These are phyloP conservation scores for Hymenochaete sp. DNA, from an alignment of 1,284 basidiomycete species.

Conservation along the genomic window DNA sequence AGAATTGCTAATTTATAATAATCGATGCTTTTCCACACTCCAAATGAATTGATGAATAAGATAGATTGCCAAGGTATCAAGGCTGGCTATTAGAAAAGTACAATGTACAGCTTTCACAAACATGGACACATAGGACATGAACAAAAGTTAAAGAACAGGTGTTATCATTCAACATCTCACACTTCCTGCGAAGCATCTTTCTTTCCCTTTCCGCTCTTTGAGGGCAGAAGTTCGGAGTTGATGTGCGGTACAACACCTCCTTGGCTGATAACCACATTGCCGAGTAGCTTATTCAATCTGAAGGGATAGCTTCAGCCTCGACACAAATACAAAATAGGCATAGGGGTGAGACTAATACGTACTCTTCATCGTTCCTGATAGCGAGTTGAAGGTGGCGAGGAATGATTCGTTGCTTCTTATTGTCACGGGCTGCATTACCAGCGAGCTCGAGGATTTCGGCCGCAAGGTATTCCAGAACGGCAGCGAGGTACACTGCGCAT, in stretches of 20 bases:
- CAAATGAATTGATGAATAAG: not conserved
- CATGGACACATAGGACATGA: constrained; percentile 1
- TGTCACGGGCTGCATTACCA: constrained; percentile 71
- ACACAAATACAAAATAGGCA: constrained; percentile 2
- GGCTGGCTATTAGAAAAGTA: constrained; percentile 10
- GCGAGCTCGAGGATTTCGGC: constrained; percentile 87
- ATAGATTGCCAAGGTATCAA: not conserved
- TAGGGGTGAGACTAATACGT: constrained; percentile 20
- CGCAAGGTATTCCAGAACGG: constrained; percentile 76
- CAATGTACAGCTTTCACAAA: constrained; percentile 15
- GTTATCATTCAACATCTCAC: constrained; percentile 18
- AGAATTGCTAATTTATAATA: constrained; percentile 24
- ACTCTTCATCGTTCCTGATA: constrained; percentile 79
- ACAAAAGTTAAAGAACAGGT: constrained; percentile 6
- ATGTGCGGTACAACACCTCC: constrained; percentile 76
- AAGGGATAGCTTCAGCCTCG: not conserved
- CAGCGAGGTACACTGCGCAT: constrained; percentile 71
- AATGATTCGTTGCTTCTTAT: constrained; percentile 76
- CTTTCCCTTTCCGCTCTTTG: constrained; percentile 53
- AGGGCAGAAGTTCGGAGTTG: constrained; percentile 60
- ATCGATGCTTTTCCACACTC: too few relatives aligned
- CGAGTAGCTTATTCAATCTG: constrained; percentile 64
- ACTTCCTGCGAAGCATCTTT: constrained; percentile 40
- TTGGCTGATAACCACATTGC: constrained; percentile 71
- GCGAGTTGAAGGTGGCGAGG: constrained; percentile 83